phyloP scores from a whole-genome alignment of 225 moss, liverwort and hornwort species.

The Straminergon stramineum region DNA sequence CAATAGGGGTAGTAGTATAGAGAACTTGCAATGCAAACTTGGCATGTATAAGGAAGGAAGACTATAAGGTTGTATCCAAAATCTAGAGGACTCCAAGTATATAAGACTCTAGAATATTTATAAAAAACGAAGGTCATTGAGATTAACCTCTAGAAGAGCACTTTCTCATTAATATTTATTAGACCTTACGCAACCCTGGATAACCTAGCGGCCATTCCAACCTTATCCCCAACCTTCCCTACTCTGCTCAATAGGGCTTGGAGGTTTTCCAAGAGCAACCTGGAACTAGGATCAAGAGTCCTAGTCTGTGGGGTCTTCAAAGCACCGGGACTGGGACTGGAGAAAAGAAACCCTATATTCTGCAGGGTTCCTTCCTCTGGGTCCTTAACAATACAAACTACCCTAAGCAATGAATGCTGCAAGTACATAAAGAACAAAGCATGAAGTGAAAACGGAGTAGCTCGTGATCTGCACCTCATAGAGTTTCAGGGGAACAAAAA shows the following conservation, averaged over 20 bases:
- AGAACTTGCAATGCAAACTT: background rate
- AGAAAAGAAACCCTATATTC: background rate
- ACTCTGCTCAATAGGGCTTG: background rate
- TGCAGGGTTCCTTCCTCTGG: background rate
- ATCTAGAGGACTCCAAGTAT: background rate
- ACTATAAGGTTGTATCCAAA: background rate
- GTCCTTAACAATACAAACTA: background rate
- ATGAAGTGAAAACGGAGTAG: background rate
- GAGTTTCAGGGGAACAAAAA: conserved; percentile 76
- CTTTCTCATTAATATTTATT: background rate
- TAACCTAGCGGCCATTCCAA: background rate
- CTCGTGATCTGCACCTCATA: conserved; percentile 57
- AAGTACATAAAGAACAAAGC: background rate
- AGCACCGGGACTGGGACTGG: background rate
- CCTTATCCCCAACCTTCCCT: background rate
- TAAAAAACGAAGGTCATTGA: no score
- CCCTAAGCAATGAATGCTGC: background rate
- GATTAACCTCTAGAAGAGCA: background rate
- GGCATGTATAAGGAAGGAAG: background rate
- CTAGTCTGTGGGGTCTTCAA: background rate
- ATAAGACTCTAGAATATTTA: background rate
- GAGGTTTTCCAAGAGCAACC: background rate
- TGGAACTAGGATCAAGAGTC: background rate
- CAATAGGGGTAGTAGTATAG: background rate
- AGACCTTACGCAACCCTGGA: background rate